phyloP scores from a whole-genome alignment of 768 basidiomycete genomes.

The Phylloporus rhodoxanthus region DNA sequence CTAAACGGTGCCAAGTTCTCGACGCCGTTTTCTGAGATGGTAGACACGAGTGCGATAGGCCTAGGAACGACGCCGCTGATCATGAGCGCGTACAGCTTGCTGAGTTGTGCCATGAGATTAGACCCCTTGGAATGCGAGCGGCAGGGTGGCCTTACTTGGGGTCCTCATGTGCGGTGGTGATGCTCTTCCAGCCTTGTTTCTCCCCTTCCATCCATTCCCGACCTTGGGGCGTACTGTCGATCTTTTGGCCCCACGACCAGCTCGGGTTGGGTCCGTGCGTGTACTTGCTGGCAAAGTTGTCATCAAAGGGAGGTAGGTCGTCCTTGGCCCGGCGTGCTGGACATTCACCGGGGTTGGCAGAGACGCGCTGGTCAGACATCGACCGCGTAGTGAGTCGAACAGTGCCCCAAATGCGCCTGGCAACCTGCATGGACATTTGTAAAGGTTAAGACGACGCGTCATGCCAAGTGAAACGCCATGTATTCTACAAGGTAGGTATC shows the following conservation, averaged over 20 bases:
- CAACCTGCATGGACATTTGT: not conserved
- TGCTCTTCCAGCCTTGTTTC: conserved; percentile 30
- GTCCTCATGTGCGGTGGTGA: conserved; percentile 28
- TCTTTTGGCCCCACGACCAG: conserved; percentile 28
- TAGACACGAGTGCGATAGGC: conserved; percentile 42
- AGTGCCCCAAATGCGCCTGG: not conserved
- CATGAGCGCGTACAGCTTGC: conserved; percentile 30
- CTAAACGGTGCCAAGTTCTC: conserved; percentile 43
- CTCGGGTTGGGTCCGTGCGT: conserved; percentile 29
- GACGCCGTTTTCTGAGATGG: conserved; percentile 29
- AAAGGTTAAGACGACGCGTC: not conserved
- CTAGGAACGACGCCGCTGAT: conserved; percentile 38
- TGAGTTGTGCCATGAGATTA: not conserved
- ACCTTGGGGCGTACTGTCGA: conserved; percentile 26
- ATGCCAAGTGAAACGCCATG: not conserved
- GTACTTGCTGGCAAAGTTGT: conserved; percentile 11
- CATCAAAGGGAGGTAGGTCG: conserved; percentile 24
- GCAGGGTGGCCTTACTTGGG: conserved; percentile 16
- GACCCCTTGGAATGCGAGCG: not conserved
- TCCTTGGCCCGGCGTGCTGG: not conserved
- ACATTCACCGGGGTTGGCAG: not conserved
- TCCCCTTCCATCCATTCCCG: conserved; percentile 33
- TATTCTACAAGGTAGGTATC: no score
- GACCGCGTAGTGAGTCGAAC: not conserved
- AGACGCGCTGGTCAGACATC: not conserved